These are phyloP conservation scores for Psilocybe cyanescens DNA, from an alignment of 768 basidiomycete species.

Conservation along the genomic window DNA sequence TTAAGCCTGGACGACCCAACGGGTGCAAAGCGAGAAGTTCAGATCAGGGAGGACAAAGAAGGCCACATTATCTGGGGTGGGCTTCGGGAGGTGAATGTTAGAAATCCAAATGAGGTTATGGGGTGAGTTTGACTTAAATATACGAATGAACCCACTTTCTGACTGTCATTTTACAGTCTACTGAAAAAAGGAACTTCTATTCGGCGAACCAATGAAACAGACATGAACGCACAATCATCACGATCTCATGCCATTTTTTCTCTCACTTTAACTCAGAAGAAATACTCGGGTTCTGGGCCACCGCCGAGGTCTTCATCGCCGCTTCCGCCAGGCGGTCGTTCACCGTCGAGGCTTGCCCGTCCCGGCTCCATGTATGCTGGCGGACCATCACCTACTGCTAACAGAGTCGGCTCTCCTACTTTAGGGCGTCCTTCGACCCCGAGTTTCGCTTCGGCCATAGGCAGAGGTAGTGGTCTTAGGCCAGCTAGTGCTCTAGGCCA, in stretches of 20 bases:
- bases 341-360: slow-evolving; percentile 76
- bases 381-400: slow-evolving; percentile 38
- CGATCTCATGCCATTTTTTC: slow-evolving; percentile 99
- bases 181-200: slow-evolving; percentile 90
- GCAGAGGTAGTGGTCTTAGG: slow-evolving; percentile 65
- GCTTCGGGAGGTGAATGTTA: slow-evolving; percentile 89
- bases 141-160: slow-evolving; percentile 7
- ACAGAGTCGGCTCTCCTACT: slow-evolving; percentile 76
- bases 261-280: slow-evolving; percentile 90
- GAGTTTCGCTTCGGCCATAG: slow-evolving; percentile 77
- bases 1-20: slow-evolving; percentile 72
- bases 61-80: slow-evolving; percentile 98
- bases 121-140: slow-evolving; percentile 51
- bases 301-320: slow-evolving; percentile 82
- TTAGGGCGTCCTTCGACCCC: slow-evolving; percentile 80
- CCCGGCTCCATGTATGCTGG: slow-evolving; percentile 77
- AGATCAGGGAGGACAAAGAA: slow-evolving; percentile 96
- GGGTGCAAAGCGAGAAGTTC: slow-evolving; percentile 80
- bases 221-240: slow-evolving; percentile 98
- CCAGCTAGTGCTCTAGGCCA: slow-evolving; percentile 85
- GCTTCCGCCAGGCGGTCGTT: slow-evolving; percentile 72
- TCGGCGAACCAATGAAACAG: slow-evolving; percentile 94
- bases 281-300: slow-evolving; percentile 69
- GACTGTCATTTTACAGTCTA: slow-evolving; percentile 51
- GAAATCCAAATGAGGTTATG: slow-evolving; percentile 89